Evolutionary conservation across 1,139 yeast species (phyloP).

Genomic region (Lodderomyces margitis): DNA sequence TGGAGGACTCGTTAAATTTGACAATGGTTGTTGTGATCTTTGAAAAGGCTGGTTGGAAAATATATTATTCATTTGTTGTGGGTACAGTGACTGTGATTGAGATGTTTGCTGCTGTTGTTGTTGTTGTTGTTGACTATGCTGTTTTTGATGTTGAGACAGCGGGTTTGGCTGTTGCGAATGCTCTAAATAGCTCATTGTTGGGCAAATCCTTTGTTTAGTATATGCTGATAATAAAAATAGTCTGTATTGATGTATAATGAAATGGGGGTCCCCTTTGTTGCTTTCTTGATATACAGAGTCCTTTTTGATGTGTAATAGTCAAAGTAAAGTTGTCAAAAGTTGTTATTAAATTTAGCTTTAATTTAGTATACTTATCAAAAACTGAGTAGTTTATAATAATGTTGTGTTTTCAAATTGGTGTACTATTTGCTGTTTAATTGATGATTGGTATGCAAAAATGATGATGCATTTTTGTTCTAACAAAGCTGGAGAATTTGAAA

Average conservation of each 20-base stretch:
- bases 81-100: conserved; percentile 5
- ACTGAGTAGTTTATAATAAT: not conserved
- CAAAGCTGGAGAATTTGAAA: not conserved
- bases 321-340: too few species aligned
- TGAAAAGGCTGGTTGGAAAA: conserved; percentile 1
- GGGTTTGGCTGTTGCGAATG: not conserved
- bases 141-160: not conserved
- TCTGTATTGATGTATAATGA: too few species aligned
- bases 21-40: conserved; percentile 2
- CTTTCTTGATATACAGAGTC: too few species aligned
- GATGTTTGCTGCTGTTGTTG: not conserved
- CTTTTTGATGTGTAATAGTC: too few species aligned
- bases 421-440: not conserved
- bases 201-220: too few species aligned
- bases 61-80: conserved; percentile 5
- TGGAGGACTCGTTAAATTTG: not conserved
- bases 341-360: too few species aligned
- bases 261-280: too few species aligned
- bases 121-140: not conserved
- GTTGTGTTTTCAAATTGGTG: not conserved
- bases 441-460: not conserved
- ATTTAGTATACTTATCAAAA: too few species aligned
- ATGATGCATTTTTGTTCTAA: not conserved
- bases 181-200: not conserved
- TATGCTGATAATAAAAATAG: too few species aligned